Percentiles rank a stretch among this genome's conserved stretches.
These are phyloP conservation scores for Xylariomycetidae sp. DNA, from an alignment of 2,329 filamentous ascomycete genomes.

Conservation along the genomic window DNA sequence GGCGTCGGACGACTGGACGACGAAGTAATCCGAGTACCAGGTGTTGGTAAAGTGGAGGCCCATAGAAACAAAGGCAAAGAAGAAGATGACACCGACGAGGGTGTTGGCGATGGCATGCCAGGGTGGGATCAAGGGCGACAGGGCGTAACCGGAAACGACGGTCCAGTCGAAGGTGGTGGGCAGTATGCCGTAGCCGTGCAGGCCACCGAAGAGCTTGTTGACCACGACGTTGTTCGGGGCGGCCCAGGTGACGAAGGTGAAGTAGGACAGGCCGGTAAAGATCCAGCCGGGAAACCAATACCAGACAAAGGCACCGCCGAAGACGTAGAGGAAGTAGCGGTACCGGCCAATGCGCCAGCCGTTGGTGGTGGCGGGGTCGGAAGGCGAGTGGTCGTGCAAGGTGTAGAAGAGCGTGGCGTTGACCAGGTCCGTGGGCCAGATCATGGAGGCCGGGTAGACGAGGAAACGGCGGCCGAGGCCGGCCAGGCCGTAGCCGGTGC, in stretches of 20 bases:
- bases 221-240: slow-evolving; percentile 53
- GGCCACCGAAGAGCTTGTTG: slow-evolving; percentile 61
- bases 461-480: slow-evolving; percentile 54
- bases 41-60: slow-evolving; percentile 52
- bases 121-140: slow-evolving; percentile 52
- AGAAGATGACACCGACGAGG: slow-evolving; percentile 46
- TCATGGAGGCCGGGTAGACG: slow-evolving; percentile 56
- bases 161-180: slow-evolving; percentile 65
- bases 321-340: slow-evolving; percentile 49
- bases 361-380: slow-evolving; percentile 44
- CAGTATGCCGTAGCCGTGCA: slow-evolving; percentile 54
- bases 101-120: slow-evolving; percentile 57
- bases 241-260: slow-evolving; percentile 40
- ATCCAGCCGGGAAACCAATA: slow-evolving; percentile 45
- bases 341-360: slow-evolving; percentile 56
- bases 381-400: slow-evolving; percentile 53
- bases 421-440: slow-evolving; percentile 55
- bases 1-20: slow-evolving; percentile 53
- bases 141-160: slow-evolving; percentile 49
- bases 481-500: slow-evolving; percentile 59
- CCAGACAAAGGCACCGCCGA: slow-evolving; percentile 41
- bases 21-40: slow-evolving; percentile 55
- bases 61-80: slow-evolving; percentile 51
- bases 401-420: slow-evolving; percentile 59
- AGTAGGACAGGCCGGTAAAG: slow-evolving; percentile 22